These are phyloP conservation scores for Eucalyptus caleyi DNA, from an alignment of 345 rosid species.

Conservation along the genomic window DNA sequence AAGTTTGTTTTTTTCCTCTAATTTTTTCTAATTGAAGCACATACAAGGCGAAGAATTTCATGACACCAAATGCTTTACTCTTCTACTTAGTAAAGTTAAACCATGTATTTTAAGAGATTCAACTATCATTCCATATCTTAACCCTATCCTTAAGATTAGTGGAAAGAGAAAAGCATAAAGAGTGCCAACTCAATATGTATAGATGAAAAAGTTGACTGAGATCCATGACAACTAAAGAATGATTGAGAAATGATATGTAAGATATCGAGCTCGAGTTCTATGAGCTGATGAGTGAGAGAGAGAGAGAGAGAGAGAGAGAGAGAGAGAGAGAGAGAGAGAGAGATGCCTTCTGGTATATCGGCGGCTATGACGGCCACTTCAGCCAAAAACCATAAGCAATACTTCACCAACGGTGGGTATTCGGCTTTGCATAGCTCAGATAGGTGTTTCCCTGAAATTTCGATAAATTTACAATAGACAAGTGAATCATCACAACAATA, in stretches of 20 bases:
- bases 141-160: not conserved
- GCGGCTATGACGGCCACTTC: not conserved
- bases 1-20: not conserved
- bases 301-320: not conserved
- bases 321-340: not conserved
- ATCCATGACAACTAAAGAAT: not conserved
- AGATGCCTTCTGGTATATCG: not conserved
- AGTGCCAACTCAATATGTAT: not conserved
- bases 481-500: not conserved
- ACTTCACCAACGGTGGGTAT: not conserved
- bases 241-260: not conserved
- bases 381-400: not conserved
- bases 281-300: not conserved
- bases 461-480: not conserved
- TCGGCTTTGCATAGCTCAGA: constrained; percentile 39
- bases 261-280: not conserved
- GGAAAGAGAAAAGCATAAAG: not conserved
- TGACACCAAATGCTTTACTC: not conserved
- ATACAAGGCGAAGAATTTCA: not conserved
- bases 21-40: not conserved
- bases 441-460: constrained; percentile 17
- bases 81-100: not conserved
- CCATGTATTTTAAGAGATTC: not conserved
- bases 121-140: not conserved
- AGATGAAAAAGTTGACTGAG: not conserved